phyloP scores from a whole-genome alignment of 768 basidiomycete genomes.

The Guyanaporus albipodus region DNA sequence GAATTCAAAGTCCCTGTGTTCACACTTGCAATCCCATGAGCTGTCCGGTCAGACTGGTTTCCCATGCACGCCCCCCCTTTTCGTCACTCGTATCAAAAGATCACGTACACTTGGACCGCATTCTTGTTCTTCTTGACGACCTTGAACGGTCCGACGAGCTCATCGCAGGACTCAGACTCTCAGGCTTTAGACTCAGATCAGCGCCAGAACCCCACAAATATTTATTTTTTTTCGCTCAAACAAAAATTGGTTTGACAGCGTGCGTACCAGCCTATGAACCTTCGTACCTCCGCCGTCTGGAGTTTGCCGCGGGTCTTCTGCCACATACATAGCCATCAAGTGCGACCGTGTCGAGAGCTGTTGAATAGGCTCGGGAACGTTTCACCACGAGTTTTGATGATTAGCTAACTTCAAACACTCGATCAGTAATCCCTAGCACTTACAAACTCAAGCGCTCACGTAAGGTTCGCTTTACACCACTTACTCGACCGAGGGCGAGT shows the following conservation, averaged over 20 bases:
- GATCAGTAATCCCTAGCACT: no score
- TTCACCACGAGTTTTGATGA: slow-evolving; percentile 4
- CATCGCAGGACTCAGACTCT: slow-evolving; percentile 14
- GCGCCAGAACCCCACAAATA: slow-evolving; percentile 6
- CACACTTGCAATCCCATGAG: slow-evolving; percentile 9
- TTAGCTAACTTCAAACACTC: slow-evolving; percentile 11
- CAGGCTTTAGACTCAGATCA: slow-evolving; percentile 24
- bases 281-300: slow-evolving; percentile 14
- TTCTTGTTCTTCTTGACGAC: slow-evolving; percentile 6
- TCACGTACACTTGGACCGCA: slow-evolving; percentile 24
- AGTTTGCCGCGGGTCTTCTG: slow-evolving; percentile 9
- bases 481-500: background rate
- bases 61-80: slow-evolving; percentile 23
- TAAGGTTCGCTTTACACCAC: slow-evolving; percentile 14
- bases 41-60: slow-evolving; percentile 9
- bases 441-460: slow-evolving; percentile 9
- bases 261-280: slow-evolving; percentile 8
- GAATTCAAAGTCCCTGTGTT: slow-evolving; percentile 8
- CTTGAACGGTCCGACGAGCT: slow-evolving; percentile 8
- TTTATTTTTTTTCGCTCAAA: slow-evolving; percentile 8
- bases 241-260: slow-evolving; percentile 22
- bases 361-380: slow-evolving; percentile 8
- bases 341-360: slow-evolving; percentile 11
- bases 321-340: slow-evolving; percentile 3
- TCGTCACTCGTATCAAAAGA: slow-evolving; percentile 15